Conservation (phyloP, 1,284 basidiomycete species). For the Ustilago crameri region DNA sequence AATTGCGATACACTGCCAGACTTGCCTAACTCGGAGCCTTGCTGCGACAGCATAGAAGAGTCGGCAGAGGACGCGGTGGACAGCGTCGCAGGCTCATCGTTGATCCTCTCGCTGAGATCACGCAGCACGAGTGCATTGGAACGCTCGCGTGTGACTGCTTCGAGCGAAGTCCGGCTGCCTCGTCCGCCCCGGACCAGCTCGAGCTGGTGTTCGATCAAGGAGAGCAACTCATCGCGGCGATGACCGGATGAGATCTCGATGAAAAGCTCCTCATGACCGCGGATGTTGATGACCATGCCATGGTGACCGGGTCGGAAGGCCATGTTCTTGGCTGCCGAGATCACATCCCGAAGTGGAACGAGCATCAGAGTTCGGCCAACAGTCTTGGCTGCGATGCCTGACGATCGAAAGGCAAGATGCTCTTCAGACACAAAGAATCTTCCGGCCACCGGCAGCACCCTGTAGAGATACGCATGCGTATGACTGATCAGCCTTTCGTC, state of each 20-base stretch:
- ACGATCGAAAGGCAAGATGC: slow-evolving; percentile 62
- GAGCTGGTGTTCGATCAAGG: slow-evolving; percentile 78
- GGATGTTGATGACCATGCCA: slow-evolving; percentile 87
- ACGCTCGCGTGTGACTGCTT: slow-evolving; percentile 34
- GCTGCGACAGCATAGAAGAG: slow-evolving; percentile 32
- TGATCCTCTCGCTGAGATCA: slow-evolving; percentile 55
- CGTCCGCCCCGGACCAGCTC: slow-evolving; percentile 24
- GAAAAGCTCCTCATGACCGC: slow-evolving; percentile 95
- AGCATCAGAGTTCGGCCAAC: slow-evolving; percentile 79
- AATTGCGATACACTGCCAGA: slow-evolving; percentile 24
- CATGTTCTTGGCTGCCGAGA: slow-evolving; percentile 83
- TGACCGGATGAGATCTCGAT: slow-evolving; percentile 87
- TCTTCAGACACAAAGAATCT: slow-evolving; percentile 54
- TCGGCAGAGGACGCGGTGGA: slow-evolving; percentile 33
- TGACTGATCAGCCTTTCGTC: slow-evolving; percentile 49
- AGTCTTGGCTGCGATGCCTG: slow-evolving; percentile 52
- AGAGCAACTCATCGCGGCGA: slow-evolving; percentile 80
- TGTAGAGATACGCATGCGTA: slow-evolving; percentile 51
- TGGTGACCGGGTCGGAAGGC: slow-evolving; percentile 88
- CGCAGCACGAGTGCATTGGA: slow-evolving; percentile 52
- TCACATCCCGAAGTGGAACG: slow-evolving; percentile 86
- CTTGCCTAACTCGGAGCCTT: slow-evolving; percentile 9
- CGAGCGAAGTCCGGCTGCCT: slow-evolving; percentile 15
- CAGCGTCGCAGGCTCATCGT: slow-evolving; percentile 24
- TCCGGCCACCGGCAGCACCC: slow-evolving; percentile 58